Evolutionary conservation across 805 yeast species (phyloP).

Genomic region (Saturnispora mendoncae): DNA sequence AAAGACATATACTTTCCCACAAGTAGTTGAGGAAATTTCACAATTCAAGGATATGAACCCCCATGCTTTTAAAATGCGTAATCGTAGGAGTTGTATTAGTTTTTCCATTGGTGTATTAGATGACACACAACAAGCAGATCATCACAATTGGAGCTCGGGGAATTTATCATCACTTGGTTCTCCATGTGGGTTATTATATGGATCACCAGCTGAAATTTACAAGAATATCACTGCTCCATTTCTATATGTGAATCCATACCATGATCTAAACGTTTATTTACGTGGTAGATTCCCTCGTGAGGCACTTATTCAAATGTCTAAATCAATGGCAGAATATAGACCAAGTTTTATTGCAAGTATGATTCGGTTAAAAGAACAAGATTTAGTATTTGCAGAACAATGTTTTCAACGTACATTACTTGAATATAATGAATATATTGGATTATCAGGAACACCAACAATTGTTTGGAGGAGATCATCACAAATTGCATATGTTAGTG

Average conservation of each 20-base stretch:
- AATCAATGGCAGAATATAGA: conserved; percentile 80
- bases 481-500: conserved; percentile 91
- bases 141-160: background rate
- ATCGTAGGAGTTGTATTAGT: conserved; percentile 33
- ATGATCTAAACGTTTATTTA: conserved; percentile 66
- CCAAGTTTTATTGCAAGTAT: conserved; percentile 93
- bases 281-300: conserved; percentile 58
- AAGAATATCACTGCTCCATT: conserved; percentile 67
- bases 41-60: conserved; percentile 34
- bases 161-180: conserved; percentile 9
- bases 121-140: conserved; percentile 22
- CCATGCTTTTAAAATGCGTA: conserved; percentile 27
- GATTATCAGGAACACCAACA: conserved; percentile 86
- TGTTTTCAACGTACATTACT: conserved; percentile 87
- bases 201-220: conserved; percentile 74
- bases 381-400: conserved; percentile 90
- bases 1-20: conserved; percentile 48
- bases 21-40: conserved; percentile 41
- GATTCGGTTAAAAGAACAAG: conserved; percentile 80
- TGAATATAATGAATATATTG: conserved; percentile 79
- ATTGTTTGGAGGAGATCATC: conserved; percentile 95
- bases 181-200: conserved; percentile 36
- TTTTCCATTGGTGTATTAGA: conserved; percentile 37
- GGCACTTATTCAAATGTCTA: conserved; percentile 66
- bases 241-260: conserved; percentile 86